Base-by-base conservation (phyloP, 2,329 filamentous ascomycete species). In the Neoscytalidium dimidiatum region DNA sequence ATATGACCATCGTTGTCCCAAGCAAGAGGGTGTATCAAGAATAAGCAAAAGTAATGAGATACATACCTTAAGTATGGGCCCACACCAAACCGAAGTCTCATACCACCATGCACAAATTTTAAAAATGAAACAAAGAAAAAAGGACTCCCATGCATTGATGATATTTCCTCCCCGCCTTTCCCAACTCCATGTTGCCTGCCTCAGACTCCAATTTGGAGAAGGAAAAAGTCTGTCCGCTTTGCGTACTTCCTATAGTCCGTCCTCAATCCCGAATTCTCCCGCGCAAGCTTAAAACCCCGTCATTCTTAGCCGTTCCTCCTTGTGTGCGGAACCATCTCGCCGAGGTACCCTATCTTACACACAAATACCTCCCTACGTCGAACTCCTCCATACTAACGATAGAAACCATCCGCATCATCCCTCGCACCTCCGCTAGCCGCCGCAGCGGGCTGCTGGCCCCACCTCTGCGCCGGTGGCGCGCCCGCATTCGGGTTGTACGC, bases 371-470 rank as follows among this genome's bases (percentile, higher is more conserved):
- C 23, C 53, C n/a, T n/a, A n/a, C n/a, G n/a, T n/a, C n/a, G n/a
- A n/a, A n/a, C 8, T 17, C 29, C 46, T 28, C 51, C 49, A 38
- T 43, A 53, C 44, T 48, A 72, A 46, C 70, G 51, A 66, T 72
- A 72, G 41, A 71, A 72, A 19, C 76, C 44, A 41, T 65, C 76
- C 21, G 77, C 70, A 33, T 67, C 69, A 17, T 71, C 74, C 3
- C 70, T 74, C 0, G 72, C 73, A 0, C 69, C 69, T 1, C 72
- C 72, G 7, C 73, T 73, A 62, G 71, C 73, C 23, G 71, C 71
- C 14, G 70, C 74, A 69, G 11, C 71, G 70, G 28, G 68, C 70
- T 52, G 29, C 29, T 56, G 41, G 38, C 41, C 46, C 71, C 52
- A 62, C 23, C 44, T 52, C 26, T 52, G 60, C n/a, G 38, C 62